Evolutionary conservation across 345 rosid species (phyloP), one percentile per base, ranked within the genome.

Genomic region (Rhizophora mangle): DNA sequence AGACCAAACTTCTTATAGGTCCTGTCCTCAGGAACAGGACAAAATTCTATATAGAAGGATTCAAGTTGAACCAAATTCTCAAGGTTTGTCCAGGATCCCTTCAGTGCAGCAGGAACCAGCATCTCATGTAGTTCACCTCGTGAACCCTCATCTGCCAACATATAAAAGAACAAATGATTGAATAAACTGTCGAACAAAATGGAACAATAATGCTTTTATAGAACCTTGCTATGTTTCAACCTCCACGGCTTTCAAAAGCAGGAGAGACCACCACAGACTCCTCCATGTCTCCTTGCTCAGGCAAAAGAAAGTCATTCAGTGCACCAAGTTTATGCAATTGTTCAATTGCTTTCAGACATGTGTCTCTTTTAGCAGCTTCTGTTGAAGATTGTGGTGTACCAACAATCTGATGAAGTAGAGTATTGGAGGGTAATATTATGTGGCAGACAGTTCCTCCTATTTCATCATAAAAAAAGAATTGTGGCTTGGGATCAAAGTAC

Each of bases 311-410:
- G 31, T 87, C 82, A 70, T 76, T 87, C 60, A 94, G 82, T 66
- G 87, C 91, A 80, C 91, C 97, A 75, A 88, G 65, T 72, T 82
- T 78, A 81, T 94, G 98, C 85, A 94, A 83, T 78, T 83, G 80
- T 80, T 85, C 82, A 70, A 94, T 84, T 62, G 97, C 98, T 74
- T 83, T 84, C 76, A 89, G 80, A 78, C 92, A 89, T 69, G 93
- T 91, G 70, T 88, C 93, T 77, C 76, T 91, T 78, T 89, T 91
- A 58, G 98, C 95, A 81, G 83, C 88, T 75, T 91, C 94, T 57
- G 62, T 74, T 24, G 96, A 89, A 72, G 88, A 66, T 72, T 76
- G 92, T 32, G 88, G 86, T 8, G 79, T 58, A 72, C 98, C 74
- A 57, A 73, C 76, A 61, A 89, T 80, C 72, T 83, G 81, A 81